Base-by-base conservation (phyloP, 331 rosid species). In the Quercus tomentella region DNA sequence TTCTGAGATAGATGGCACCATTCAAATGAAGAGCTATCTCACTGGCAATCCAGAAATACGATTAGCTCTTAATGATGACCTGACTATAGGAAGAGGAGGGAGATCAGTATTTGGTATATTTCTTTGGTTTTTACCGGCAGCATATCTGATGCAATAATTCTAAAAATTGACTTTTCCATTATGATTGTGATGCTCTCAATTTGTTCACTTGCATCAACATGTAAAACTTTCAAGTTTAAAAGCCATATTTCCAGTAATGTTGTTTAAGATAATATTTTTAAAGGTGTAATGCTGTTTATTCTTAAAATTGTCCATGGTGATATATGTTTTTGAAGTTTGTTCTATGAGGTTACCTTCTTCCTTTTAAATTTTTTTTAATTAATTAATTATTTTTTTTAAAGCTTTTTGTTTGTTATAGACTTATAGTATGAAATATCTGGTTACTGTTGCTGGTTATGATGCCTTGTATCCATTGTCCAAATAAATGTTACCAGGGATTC, bases 11-110 rank as follows among this genome's bases (percentile, higher is more conserved):
- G 98, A 93, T 81, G 97, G 98, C 63, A 93, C 98, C 79, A 93
- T 93, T 83, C 98, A 93, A 91, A 93, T 93, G 97, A 93, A 90
- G 84, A 91, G 98, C 82, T 91, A 93, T 90, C 98, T 93, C 76
- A 77, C 87, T 76, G 98, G 98, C 22, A 89, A 90, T 87, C 98
- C 97, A 76, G 98, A 91, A 87, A 91, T 91, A 72, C 91, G 95
- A 35, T 75, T 93, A 80, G 98, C 97, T 78, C 95, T 93, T 63
- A 91, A 93, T 84, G 98, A 93, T 14, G 98, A 93, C 85, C 93
- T 93, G 79, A 70, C 86, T 79, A 86, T 93, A 57, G 98, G 98
- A 83, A 85, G 87, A 87, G 82, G 80, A 68, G 86, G 89, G 70
- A 83, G 87, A 79, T 74, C 97, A 4, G 78, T 41, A 15, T 87